phyloP scores from a whole-genome alignment of 2,329 filamentous ascomycete species.

The Fusarium torulosum region DNA sequence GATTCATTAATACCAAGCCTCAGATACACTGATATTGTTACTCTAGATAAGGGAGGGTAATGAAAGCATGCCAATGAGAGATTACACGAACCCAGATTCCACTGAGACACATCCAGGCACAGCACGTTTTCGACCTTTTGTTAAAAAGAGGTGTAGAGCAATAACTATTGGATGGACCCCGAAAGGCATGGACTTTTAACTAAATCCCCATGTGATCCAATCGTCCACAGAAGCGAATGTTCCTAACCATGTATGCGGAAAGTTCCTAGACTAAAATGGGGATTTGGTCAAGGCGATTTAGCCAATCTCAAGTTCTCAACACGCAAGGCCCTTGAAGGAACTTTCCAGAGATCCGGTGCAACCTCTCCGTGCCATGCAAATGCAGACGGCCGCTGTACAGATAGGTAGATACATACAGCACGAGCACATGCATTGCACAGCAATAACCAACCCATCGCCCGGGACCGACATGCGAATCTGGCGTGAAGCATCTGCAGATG shows the following conservation, averaged over 20 bases:
- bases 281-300: neutral
- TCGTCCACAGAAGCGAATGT: slow-evolving; percentile 24
- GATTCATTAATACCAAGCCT: slow-evolving; percentile 39
- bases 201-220: slow-evolving; percentile 33
- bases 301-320: slow-evolving; percentile 28
- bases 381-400: slow-evolving; percentile 30
- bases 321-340: slow-evolving; percentile 10
- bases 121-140: slow-evolving; percentile 7
- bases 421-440: neutral
- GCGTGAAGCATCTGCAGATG: slow-evolving; percentile 14
- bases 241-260: slow-evolving; percentile 23
- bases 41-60: slow-evolving; percentile 37
- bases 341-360: slow-evolving; percentile 38
- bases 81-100: slow-evolving; percentile 15
- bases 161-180: slow-evolving; percentile 22
- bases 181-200: slow-evolving; percentile 29
- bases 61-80: slow-evolving; percentile 31
- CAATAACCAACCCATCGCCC: slow-evolving; percentile 7
- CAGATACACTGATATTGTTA: slow-evolving; percentile 17
- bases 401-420: slow-evolving; percentile 4
- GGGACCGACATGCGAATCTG: slow-evolving; percentile 18
- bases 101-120: slow-evolving; percentile 28
- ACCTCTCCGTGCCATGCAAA: slow-evolving; percentile 29
- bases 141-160: slow-evolving; percentile 22
- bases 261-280: slow-evolving; percentile 32